A percentile compares a stretch with the other conserved stretches of the same genome.
These are phyloP conservation scores for Mortierella sp. DNA, from an alignment of 371 early-diverging fungal genomes.

Conservation along the genomic window DNA sequence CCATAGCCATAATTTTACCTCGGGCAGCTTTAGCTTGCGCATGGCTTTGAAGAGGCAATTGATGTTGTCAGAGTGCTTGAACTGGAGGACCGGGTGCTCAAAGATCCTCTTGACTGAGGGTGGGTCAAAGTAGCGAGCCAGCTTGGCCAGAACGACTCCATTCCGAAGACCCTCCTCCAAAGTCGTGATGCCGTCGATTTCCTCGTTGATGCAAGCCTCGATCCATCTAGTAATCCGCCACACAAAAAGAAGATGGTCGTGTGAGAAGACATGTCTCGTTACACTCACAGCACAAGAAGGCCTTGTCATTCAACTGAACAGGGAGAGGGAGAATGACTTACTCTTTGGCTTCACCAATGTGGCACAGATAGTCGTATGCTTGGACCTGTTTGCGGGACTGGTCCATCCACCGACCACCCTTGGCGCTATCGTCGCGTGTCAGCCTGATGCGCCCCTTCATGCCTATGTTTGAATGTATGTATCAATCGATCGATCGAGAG, in stretches of 20 bases:
- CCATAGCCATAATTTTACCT: slow-evolving; percentile 66
- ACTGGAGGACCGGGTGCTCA: slow-evolving; percentile 90
- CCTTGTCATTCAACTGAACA: too few species aligned
- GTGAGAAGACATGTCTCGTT: too few species aligned
- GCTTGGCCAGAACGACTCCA: slow-evolving; percentile 94
- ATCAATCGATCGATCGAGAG: too few species aligned
- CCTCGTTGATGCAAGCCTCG: slow-evolving; percentile 89
- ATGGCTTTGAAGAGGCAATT: slow-evolving; percentile 93
- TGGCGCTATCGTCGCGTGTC: slow-evolving; percentile 66
- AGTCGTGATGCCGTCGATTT: slow-evolving; percentile 82
- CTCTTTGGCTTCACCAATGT: slow-evolving; percentile 99
- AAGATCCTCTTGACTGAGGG: slow-evolving; percentile 90
- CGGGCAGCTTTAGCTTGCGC: slow-evolving; percentile 87
- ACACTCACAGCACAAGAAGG: too few species aligned
- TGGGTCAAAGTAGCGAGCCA: slow-evolving; percentile 92
- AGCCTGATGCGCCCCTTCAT: slow-evolving; percentile 74
- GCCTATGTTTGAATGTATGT: slow-evolving; percentile 29
- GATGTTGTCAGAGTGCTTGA: slow-evolving; percentile 99
- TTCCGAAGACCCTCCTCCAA: slow-evolving; percentile 95
- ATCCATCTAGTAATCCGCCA: slow-evolving; percentile 83
- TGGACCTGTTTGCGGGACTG: slow-evolving; percentile 90
- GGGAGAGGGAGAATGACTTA: too few species aligned
- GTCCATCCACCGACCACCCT: slow-evolving; percentile 93
- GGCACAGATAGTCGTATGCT: slow-evolving; percentile 99
- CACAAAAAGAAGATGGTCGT: background rate